Conservation (phyloP, 2,329 filamentous ascomycete genomes). For the Diplodia intermedia region DNA sequence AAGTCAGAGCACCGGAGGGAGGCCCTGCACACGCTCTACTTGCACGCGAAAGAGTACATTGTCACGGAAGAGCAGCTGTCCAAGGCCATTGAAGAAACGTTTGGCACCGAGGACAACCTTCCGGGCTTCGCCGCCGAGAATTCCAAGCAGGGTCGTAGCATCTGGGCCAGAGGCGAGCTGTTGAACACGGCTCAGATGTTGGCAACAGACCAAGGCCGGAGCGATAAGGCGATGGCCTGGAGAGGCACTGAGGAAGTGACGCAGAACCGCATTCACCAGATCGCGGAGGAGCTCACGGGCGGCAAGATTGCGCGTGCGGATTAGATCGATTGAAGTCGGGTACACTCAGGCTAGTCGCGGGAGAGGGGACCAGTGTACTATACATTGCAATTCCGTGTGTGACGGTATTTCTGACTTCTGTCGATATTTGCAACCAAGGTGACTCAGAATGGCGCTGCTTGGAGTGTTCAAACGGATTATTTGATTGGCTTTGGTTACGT, state of each 20-base stretch:
- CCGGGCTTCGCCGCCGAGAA: constrained; percentile 48
- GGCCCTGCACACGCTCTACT: constrained; percentile 84
- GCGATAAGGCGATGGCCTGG: constrained; percentile 38
- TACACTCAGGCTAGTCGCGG: background rate
- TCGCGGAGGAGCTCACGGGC: constrained; percentile 72
- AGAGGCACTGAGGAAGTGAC: constrained; percentile 52
- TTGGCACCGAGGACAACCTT: constrained; percentile 64
- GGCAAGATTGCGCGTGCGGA: constrained; percentile 52
- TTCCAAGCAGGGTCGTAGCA: constrained; percentile 41
- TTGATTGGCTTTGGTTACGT: too few species aligned
- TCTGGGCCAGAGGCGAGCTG: constrained; percentile 43
- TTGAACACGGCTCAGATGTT: constrained; percentile 45
- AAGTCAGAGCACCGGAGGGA: constrained; percentile 70
- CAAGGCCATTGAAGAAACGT: constrained; percentile 75
- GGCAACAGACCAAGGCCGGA: constrained; percentile 46
- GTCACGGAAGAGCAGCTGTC: constrained; percentile 79
- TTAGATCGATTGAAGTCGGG: background rate
- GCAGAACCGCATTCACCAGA: constrained; percentile 65
- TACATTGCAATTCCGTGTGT: background rate
- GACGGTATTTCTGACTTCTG: background rate
- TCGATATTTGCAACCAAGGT: background rate
- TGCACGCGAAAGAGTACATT: constrained; percentile 87
- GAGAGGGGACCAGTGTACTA: constrained; percentile 1
- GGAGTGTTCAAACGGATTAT: background rate
- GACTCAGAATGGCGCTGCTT: background rate